Percentiles rank a stretch among this genome's conserved stretches.
Evolutionary conservation across 805 yeast genomes (phyloP).

Genomic region (Nakazawaea pomicola): DNA sequence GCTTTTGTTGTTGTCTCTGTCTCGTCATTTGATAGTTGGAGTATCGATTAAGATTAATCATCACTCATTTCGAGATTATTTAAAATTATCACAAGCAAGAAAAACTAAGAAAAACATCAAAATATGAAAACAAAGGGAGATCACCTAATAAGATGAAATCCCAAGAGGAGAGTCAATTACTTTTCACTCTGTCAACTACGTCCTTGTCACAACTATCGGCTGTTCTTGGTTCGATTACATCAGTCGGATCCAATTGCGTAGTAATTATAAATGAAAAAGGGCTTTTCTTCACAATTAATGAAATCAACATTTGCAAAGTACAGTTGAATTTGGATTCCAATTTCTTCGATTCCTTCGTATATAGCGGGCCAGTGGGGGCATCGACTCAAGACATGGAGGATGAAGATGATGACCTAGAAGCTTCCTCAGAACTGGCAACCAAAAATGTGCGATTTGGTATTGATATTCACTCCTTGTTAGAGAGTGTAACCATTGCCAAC

Average conservation of each 20-base stretch:
- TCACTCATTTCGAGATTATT: not conserved
- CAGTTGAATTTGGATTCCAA: conserved; percentile 32
- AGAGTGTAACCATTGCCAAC: conserved; percentile 42
- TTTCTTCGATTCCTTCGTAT: conserved; percentile 29
- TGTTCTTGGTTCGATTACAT: conserved; percentile 36
- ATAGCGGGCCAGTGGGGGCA: conserved; percentile 15
- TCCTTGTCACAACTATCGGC: conserved; percentile 40
- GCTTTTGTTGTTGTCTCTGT: not conserved
- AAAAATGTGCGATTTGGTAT: conserved; percentile 30
- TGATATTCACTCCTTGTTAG: conserved; percentile 42
- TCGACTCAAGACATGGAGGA: conserved; percentile 15
- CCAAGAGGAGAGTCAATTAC: conserved; percentile 5
- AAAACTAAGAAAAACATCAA: not conserved
- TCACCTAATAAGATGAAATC: not conserved
- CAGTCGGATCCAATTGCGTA: conserved; percentile 29
- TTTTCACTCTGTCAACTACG: conserved; percentile 37
- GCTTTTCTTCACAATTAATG: conserved; percentile 43
- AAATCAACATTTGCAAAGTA: conserved; percentile 35
- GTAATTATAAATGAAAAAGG: conserved; percentile 43
- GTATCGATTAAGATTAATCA: too few species aligned
- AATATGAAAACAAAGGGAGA: not conserved
- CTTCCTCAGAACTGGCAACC: too few species aligned
- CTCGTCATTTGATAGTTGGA: not conserved
- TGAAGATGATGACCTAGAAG: conserved; percentile 16
- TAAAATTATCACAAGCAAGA: not conserved